Evolutionary conservation across 2,329 filamentous ascomycete genomes (phyloP).

Genomic region (Fusarium longipes): DNA sequence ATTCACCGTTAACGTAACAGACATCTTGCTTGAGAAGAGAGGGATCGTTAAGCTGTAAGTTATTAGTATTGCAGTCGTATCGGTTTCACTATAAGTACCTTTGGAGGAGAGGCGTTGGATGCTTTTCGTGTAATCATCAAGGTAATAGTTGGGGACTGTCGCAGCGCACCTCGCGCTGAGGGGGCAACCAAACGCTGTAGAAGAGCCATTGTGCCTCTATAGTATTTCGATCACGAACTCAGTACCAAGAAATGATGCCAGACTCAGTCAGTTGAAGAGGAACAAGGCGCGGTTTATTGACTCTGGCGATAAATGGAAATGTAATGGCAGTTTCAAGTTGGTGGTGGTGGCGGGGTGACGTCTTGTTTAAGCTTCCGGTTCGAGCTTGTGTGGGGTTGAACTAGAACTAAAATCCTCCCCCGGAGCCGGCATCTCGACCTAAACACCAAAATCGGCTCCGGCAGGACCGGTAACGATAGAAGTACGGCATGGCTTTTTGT

Average conservation of each 20-base stretch:
- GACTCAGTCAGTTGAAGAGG: background rate
- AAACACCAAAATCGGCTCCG: conserved; percentile 24
- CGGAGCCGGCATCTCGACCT: conserved; percentile 38
- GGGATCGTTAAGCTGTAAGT: conserved; percentile 74
- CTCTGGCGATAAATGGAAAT: conserved; percentile 8
- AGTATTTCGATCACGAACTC: background rate
- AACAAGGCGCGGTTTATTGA: background rate
- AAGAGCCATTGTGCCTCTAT: conserved; percentile 47
- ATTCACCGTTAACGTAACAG: conserved; percentile 92
- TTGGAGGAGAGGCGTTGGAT: conserved; percentile 60
- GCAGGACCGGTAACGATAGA: conserved; percentile 20
- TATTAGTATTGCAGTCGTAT: background rate
- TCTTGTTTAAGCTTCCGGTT: conserved; percentile 34
- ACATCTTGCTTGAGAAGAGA: conserved; percentile 86
- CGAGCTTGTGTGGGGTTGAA: conserved; percentile 41
- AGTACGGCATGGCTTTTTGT: background rate
- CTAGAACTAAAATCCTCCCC: conserved; percentile 12
- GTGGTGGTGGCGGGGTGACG: conserved; percentile 43
- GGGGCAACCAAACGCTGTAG: conserved; percentile 48
- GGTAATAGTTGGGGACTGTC: conserved; percentile 47
- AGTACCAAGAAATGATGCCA: background rate
- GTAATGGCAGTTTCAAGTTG: conserved; percentile 4
- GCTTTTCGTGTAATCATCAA: conserved; percentile 52
- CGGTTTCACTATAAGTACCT: conserved; percentile 48
- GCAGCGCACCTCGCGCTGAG: conserved; percentile 44